Conservation (phyloP, 352 stramenopile species). For the Phytophthora pini region DNA sequence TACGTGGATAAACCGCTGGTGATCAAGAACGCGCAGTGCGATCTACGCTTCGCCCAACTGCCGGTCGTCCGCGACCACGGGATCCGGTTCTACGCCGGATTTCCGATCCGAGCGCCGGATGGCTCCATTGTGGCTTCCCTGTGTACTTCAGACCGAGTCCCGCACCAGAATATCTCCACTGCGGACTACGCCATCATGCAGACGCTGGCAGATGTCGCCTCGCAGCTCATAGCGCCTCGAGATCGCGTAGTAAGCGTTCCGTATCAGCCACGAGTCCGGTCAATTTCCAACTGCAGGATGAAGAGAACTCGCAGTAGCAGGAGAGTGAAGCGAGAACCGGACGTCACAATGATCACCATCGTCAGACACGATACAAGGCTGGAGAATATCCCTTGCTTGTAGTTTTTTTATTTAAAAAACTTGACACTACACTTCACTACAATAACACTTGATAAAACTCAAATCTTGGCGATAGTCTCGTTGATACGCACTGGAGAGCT, state of each 20-base stretch:
- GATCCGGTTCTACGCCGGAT: conserved; percentile 65
- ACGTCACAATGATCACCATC: conserved; percentile 1
- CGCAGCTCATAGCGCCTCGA: conserved; percentile 33
- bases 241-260: conserved; percentile 22
- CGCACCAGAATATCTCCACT: conserved; percentile 57
- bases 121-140: conserved; percentile 55
- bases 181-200: conserved; percentile 74
- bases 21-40: conserved; percentile 56
- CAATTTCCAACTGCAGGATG: conserved; percentile 24
- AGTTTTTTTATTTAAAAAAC: background rate
- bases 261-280: conserved; percentile 26
- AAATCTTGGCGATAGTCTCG: conserved; percentile 44
- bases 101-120: conserved; percentile 53
- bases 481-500: conserved; percentile 35
- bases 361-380: conserved; percentile 3
- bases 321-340: conserved; percentile 8
- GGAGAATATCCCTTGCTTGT: conserved; percentile 6
- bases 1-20: conserved; percentile 65
- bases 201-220: conserved; percentile 48
- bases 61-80: conserved; percentile 38
- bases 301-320: conserved; percentile 14
- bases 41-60: conserved; percentile 66
- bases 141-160: conserved; percentile 46
- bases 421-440: conserved; percentile 4
- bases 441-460: conserved; percentile 1